Evolutionary conservation across 129 eudicot genomes (phyloP), one percentile per base, ranked within the genome.

Genomic region (Flaveria linearis): DNA sequence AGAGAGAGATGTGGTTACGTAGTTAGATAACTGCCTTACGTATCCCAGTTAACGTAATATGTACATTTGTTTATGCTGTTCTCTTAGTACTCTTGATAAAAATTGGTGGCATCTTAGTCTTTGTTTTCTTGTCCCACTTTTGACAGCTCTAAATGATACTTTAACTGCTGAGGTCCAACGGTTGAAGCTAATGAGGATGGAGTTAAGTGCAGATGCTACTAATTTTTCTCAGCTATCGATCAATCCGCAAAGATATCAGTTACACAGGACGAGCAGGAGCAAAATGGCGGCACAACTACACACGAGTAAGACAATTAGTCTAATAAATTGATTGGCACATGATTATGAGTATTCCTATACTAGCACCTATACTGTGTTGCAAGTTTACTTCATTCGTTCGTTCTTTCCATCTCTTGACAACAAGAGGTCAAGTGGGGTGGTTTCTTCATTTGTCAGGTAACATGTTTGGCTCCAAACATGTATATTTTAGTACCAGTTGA

Each of bases 131-230:
- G n/a, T 20, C 23, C 0, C 20, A 33, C 65, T 64, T 3, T 67
- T 72, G 43, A 16, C 56, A 77, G 76, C 79, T 39, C 73, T 82
- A 55, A 80, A 72, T 20, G 79, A 69, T 66, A 60, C 73, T n/a
- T 33, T 86, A 63, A 70, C 76, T 9, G 62, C 55, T 16, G 74
- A 77, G 20, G 81, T 75, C 62, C 77, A 65, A 58, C 60, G 80
- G 11, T 51, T 81, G 60, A 81, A 81, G 77, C 70, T 76, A 3
- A 69, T 61, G 67, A 65, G 68, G 41, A 69, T 58, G 58, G 77
- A 82, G 77, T 26, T 70, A 52, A 52, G 52, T 28, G 70, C 62
- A 2, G 85, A 82, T 52, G 73, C 78, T 4, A 57, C 73, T 42
- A 82, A 52, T 26, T 70, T 76, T 52, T 63, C 81, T 9, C 78